These are phyloP conservation scores for Myriosclerotinia duriaeana DNA, from an alignment of 2,329 filamentous ascomycete species.

Conservation along the genomic window DNA sequence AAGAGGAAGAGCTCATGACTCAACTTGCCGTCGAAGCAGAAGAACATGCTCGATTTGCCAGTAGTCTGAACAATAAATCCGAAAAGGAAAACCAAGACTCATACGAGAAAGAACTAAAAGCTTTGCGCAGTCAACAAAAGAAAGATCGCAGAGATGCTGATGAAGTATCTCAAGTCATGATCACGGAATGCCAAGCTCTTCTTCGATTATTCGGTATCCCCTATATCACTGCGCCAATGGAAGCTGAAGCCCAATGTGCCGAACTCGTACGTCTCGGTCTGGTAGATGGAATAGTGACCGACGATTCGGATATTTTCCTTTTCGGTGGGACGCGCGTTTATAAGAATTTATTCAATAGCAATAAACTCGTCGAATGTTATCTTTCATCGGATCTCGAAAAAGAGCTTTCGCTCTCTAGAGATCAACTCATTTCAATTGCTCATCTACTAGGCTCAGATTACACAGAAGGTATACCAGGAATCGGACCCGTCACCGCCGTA, in stretches of 20 bases:
- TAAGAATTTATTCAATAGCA: constrained; percentile 99
- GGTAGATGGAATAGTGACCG: constrained; percentile 96
- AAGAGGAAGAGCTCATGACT: constrained; percentile 84
- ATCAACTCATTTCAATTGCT: constrained; percentile 84
- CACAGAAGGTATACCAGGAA: constrained; percentile 84
- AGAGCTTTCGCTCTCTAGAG: constrained; percentile 83
- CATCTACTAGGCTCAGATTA: constrained; percentile 94
- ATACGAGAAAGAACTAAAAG: constrained; percentile 84
- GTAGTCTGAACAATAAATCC: constrained; percentile 75
- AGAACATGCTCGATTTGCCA: constrained; percentile 91
- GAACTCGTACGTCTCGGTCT: constrained; percentile 82
- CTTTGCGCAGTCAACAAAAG: constrained; percentile 89
- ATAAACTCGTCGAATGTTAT: constrained; percentile 98
- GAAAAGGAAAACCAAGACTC: constrained; percentile 68
- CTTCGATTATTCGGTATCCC: constrained; percentile 89
- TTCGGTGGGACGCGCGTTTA: constrained; percentile 96
- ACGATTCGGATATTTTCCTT: constrained; percentile 94
- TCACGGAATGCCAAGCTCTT: constrained; percentile 89
- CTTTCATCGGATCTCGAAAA: constrained; percentile 78
- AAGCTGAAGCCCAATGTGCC: constrained; percentile 96
- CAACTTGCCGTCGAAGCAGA: constrained; percentile 88
- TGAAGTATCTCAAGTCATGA: constrained; percentile 95
- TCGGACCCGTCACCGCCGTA: constrained; percentile 90
- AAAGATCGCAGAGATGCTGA: constrained; percentile 95
- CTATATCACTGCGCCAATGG: constrained; percentile 97